Conservation (phyloP, 495 filamentous ascomycete species). For the Mycothermus thermophilus region DNA sequence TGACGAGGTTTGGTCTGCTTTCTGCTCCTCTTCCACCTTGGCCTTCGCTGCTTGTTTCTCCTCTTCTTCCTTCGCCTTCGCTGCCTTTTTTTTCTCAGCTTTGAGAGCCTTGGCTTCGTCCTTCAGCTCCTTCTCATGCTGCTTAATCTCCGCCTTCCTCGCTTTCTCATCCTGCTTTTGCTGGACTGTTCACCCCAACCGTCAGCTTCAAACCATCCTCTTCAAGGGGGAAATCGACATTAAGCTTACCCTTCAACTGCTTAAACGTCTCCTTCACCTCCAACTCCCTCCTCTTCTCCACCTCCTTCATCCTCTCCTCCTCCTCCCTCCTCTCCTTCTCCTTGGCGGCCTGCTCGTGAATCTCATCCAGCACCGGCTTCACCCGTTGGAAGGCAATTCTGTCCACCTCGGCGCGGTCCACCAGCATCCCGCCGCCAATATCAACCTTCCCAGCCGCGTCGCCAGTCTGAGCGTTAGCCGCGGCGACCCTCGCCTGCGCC, state of each 20-base stretch:
- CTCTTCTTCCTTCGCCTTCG: too few relatives aligned
- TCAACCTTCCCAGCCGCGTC: conserved; percentile 45
- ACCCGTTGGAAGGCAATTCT: conserved; percentile 64
- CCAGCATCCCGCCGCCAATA: conserved; percentile 66
- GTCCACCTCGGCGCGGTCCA: conserved; percentile 69
- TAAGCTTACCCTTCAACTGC: conserved; percentile 29
- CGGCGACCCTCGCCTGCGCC: conserved; percentile 51
- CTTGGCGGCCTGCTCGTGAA: conserved; percentile 58
- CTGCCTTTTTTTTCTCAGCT: conserved; percentile 20
- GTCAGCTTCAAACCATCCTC: conserved; percentile 9
- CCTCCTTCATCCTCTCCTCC: conserved; percentile 28
- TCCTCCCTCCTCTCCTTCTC: conserved; percentile 48
- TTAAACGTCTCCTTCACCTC: conserved; percentile 31
- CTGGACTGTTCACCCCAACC: conserved; percentile 19
- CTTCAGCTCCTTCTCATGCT: conserved; percentile 33
- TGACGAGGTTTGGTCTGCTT: too few relatives aligned
- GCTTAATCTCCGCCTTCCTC: conserved; percentile 37
- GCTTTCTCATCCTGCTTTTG: conserved; percentile 38
- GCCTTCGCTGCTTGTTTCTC: not conserved
- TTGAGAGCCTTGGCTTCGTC: conserved; percentile 38
- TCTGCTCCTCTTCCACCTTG: too few relatives aligned
- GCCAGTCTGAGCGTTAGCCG: conserved; percentile 24
- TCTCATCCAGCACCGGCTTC: conserved; percentile 86
- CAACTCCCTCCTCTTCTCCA: conserved; percentile 30
- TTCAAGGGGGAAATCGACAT: too few relatives aligned